These are phyloP conservation scores for Exophiala aquamarina DNA, from an alignment of 2,329 filamentous ascomycete species.

Conservation along the genomic window DNA sequence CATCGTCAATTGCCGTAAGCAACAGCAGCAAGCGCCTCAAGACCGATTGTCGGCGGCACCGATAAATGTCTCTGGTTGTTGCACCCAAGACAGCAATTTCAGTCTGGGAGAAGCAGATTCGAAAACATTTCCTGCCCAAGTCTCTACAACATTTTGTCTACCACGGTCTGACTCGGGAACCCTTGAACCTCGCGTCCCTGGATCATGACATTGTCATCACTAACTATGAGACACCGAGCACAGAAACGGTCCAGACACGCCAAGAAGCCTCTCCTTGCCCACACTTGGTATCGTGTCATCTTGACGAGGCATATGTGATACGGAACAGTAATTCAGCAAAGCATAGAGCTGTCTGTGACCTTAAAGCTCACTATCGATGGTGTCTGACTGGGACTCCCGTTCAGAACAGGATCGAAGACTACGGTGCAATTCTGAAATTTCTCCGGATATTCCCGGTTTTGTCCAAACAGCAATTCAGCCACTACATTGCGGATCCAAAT, in stretches of 20 bases:
- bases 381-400: conserved; percentile 56
- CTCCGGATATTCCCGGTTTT: conserved; percentile 45
- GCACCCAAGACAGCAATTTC: conserved; percentile 28
- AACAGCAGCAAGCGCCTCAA: neutral
- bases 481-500: conserved; percentile 43
- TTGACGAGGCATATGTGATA: neutral
- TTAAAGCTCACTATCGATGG: conserved; percentile 50
- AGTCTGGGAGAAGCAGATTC: conserved; percentile 31
- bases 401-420: conserved; percentile 54
- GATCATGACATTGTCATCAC: conserved; percentile 34
- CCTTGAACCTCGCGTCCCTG: neutral
- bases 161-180: neutral
- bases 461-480: conserved; percentile 41
- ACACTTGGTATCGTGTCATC: neutral
- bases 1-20: conserved; percentile 8
- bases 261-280: neutral
- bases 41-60: conserved; percentile 1
- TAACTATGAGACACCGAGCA: conserved; percentile 33
- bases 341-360: conserved; percentile 34
- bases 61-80: conserved; percentile 30
- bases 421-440: conserved; percentile 53
- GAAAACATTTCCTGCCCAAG: conserved; percentile 5
- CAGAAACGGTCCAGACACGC: conserved; percentile 26
- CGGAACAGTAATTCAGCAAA: conserved; percentile 34
- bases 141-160: neutral